These are phyloP conservation scores for Salinomyces thailandicus DNA, from an alignment of 2,329 filamentous ascomycete genomes.

Conservation along the genomic window DNA sequence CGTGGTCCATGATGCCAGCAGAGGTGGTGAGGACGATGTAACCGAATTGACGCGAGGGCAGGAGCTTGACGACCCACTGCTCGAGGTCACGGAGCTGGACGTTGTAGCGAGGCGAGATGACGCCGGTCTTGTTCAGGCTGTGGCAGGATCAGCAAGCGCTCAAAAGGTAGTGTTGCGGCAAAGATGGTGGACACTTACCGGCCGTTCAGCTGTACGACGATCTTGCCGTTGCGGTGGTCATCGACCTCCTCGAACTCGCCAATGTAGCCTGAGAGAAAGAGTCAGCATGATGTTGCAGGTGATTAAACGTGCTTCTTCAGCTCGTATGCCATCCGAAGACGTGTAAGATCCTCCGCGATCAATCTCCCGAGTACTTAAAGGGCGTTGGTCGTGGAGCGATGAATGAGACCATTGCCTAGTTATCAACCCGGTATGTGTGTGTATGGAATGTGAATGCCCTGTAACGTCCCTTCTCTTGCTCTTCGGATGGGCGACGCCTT, in stretches of 20 bases:
- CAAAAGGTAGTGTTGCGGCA: conserved; percentile 10
- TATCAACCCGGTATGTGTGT: conserved; percentile 76
- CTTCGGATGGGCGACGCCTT: conserved; percentile 4
- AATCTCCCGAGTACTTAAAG: conserved; percentile 99
- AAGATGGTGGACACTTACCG: conserved; percentile 44
- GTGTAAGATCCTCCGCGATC: conserved; percentile 85
- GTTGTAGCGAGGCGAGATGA: conserved; percentile 99
- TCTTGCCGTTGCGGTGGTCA: conserved; percentile 99
- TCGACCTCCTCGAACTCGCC: conserved; percentile 99
- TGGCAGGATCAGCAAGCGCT: not conserved
- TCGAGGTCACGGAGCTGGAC: conserved; percentile 94
- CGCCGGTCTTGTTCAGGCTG: conserved; percentile 92
- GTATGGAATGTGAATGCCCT: too few relatives aligned
- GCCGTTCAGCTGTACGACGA: conserved; percentile 98
- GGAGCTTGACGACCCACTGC: conserved; percentile 99
- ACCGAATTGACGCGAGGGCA: conserved; percentile 99
- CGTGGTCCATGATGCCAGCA: conserved; percentile 99
- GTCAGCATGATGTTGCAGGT: conserved; percentile 72
- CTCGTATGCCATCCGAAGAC: conserved; percentile 59
- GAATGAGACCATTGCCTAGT: conserved; percentile 91
- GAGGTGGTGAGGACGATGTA: conserved; percentile 99
- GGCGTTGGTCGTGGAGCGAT: conserved; percentile 73
- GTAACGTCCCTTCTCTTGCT: conserved; percentile 2
- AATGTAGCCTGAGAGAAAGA: conserved; percentile 67
- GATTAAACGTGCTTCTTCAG: conserved; percentile 90